Evolutionary conservation across 2,329 filamentous ascomycete genomes (phyloP).

Genomic region (Endothia cerciana): DNA sequence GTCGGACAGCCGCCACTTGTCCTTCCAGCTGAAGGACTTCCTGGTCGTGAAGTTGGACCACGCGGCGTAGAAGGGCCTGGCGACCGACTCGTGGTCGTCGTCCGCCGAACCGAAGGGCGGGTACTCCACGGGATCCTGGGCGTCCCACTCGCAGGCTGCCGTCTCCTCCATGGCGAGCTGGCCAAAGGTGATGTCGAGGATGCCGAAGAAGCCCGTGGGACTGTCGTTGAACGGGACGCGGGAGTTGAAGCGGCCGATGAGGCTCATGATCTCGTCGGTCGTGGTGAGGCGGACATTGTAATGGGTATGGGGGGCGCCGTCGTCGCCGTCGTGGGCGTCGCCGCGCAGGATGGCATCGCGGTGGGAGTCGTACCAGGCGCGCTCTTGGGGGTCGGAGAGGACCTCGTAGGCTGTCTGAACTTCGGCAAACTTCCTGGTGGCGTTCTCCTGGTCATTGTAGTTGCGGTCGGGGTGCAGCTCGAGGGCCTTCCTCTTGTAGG

Average conservation of each 20-base stretch:
- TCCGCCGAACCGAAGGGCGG: conserved; percentile 80
- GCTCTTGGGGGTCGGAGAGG: conserved; percentile 93
- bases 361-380: conserved; percentile 97
- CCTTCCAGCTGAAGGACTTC: conserved; percentile 89
- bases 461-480: conserved; percentile 96
- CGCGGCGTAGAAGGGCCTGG: conserved; percentile 77
- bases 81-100: conserved; percentile 75
- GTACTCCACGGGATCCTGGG: conserved; percentile 65
- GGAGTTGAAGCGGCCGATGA: conserved; percentile 81
- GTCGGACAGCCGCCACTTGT: conserved; percentile 80
- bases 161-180: conserved; percentile 81
- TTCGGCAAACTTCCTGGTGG: conserved; percentile 86
- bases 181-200: conserved; percentile 75
- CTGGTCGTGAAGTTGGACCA: conserved; percentile 84
- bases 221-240: conserved; percentile 80
- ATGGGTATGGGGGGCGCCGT: conserved; percentile 41
- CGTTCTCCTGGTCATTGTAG: conserved; percentile 78
- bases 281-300: conserved; percentile 75
- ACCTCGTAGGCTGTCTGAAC: conserved; percentile 93
- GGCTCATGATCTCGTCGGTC: conserved; percentile 74
- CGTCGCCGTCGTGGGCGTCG: conserved; percentile 51
- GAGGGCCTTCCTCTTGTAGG: conserved; percentile 87
- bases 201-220: conserved; percentile 82
- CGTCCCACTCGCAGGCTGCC: conserved; percentile 71
- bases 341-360: conserved; percentile 80